Base-by-base conservation (phyloP, 768 basidiomycete genomes). In the Tylopilus vinaceipallidus region DNA sequence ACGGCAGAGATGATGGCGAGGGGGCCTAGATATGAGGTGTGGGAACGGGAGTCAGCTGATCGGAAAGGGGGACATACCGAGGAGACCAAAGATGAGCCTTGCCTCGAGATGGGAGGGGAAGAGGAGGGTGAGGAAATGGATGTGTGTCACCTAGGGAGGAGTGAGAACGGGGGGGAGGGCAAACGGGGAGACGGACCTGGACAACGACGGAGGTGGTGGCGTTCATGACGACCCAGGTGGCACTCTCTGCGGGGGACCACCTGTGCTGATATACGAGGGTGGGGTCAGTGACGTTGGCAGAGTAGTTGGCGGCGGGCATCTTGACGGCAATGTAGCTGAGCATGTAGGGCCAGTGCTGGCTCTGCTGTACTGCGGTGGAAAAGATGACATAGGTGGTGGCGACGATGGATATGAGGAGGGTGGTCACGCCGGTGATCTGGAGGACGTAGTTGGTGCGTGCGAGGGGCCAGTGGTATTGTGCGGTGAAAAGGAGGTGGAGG, bases 381-480 rank as follows among this genome's bases (percentile, higher is more conserved):
- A 95, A 74, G 17, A 95, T 77, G 56, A 93, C 79, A 62, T 83
- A 80, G 40, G 95, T 74, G 2, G 88, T 91, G 9, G 90, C 88
- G 40, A 84, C 77, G 46, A 88, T 77, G 14, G 86, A 87, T 30
- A 87, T 78, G 49, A 97, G 79, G 19, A 95, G 82, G 3, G 88
- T 84, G 29, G 80, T 73, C 23, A 94, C 91, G 8, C 90, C 91
- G 3, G 84, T 82, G 12, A 98, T 65, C 66, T 98, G 97, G 29
- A 98, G 82, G 45, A 84, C 75, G 69, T 91, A 99, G 72, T 99
- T 99, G 61, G 90, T 80, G 6, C 86, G 88, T 0, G 94, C 92
- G 34, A 99, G 84, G 1, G 93, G 91, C 80, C 88, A 91, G 68
- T 99, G 97, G 56, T 95, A 98, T 64, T 95, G 92, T 0, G 87